phyloP scores from a whole-genome alignment of 75 land plant species.

The Selaginella tamariscina region DNA sequence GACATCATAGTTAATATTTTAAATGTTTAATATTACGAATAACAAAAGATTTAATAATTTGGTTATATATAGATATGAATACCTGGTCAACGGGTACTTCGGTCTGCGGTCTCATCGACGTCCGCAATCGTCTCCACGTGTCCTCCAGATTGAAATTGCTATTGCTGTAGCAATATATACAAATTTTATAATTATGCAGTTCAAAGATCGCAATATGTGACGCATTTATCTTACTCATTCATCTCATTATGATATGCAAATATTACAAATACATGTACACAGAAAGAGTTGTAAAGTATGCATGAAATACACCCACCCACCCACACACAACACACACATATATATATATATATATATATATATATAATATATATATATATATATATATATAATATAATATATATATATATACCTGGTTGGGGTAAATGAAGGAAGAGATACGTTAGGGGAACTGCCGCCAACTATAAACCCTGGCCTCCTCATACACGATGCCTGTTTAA shows the following conservation, averaged over 20 bases:
- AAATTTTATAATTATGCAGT: not conserved
- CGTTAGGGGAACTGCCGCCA: slow-evolving; percentile 50
- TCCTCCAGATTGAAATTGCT: slow-evolving; percentile 37
- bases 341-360: no score
- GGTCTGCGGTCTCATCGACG: slow-evolving; percentile 65
- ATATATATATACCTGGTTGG: slow-evolving; percentile 18
- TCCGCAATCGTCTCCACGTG: slow-evolving; percentile 50
- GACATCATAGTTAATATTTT: not conserved
- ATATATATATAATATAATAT: not conserved
- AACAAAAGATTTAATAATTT: not conserved
- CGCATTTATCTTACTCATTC: slow-evolving; percentile 19
- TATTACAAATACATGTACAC: slow-evolving; percentile 10
- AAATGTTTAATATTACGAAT: not conserved
- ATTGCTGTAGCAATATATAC: not conserved
- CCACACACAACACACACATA: not conserved
- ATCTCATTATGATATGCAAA: slow-evolving; percentile 16
- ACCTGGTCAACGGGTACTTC: slow-evolving; percentile 42
- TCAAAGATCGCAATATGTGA: not conserved
- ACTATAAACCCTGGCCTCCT: slow-evolving; percentile 84
- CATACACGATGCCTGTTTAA: slow-evolving; percentile 50
- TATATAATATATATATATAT: no score
- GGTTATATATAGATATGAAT: not conserved
- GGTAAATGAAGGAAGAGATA: slow-evolving; percentile 47
- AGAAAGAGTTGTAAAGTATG: not conserved
- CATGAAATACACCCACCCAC: not conserved